Evolutionary conservation across 2,329 filamentous ascomycete genomes (phyloP), one percentile per base, ranked within the genome.

Genomic region (Phyllosticta citrichinensis): DNA sequence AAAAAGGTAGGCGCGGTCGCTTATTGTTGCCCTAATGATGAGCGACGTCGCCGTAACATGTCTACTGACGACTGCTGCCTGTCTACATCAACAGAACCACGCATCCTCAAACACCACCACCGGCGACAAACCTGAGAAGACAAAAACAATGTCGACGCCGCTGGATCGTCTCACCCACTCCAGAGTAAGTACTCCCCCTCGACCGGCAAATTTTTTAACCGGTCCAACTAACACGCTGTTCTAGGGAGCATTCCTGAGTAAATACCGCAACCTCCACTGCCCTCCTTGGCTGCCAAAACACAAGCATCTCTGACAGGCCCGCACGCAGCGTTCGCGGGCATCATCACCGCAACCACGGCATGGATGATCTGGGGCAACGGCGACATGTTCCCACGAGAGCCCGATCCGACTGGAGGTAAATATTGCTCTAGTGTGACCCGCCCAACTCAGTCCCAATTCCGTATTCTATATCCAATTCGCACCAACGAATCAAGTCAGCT

Each of bases 281-380:
- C 14, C 3, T 19, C 17, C 11, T 17, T 19, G 47, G 20, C 22
- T 20, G 19, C 20, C 12, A 33, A 47, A 17, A n/a, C 50, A 47
- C 40, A 47, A 47, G 40, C 40, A 47, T 47, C 51, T 58, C 25
- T 59, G 14, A 59, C 47, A 5, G 25, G 5, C 19, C 22, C 10
- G 17, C 40, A n/a, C 10, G n/a, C 24, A 64, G 72, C 70, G 19
- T 97, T 97, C 71, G 86, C 88, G 4, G 89, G 88, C 10, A 81
- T 95, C 58, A 83, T 97, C 14, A 88, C 89, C 6, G 90, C 88
- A 1, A 91, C 88, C 1, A 88, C 91, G 17, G 85, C 84, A 52
- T 96, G 88, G 87, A 83, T 84, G 19, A 93, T 97, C 67, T 95
- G 88, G 86, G 91, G 91, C 61, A 12, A 40, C 2, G 57, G 63